These are phyloP conservation scores for Aquilaria sinensis DNA, from an alignment of 345 rosid genomes.

Conservation along the genomic window DNA sequence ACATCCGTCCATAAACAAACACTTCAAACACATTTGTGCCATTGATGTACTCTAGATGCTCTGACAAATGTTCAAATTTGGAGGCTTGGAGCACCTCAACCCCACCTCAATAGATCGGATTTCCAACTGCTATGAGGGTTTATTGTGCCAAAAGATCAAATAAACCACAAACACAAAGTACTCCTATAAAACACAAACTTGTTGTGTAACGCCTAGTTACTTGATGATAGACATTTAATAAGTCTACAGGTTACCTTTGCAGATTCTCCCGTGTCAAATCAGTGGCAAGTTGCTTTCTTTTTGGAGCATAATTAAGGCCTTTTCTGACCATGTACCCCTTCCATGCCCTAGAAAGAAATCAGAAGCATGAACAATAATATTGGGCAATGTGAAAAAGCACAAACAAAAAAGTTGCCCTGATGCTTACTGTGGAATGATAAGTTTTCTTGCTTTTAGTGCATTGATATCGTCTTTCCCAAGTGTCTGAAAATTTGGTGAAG, in stretches of 20 bases:
- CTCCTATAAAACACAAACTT: too few relatives aligned
- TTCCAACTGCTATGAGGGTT: too few relatives aligned
- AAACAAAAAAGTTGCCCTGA: slow-evolving; percentile 7
- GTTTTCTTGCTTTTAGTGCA: slow-evolving; percentile 75
- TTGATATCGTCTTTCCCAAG: slow-evolving; percentile 48
- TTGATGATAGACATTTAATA: not conserved
- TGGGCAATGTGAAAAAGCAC: not conserved
- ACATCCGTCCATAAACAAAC: too few relatives aligned
- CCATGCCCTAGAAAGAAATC: slow-evolving; percentile 49
- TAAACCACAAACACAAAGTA: too few relatives aligned
- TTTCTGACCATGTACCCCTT: slow-evolving; percentile 69
- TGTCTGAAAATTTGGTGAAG: slow-evolving; percentile 29
- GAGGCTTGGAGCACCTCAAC: too few relatives aligned
- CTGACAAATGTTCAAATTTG: too few relatives aligned
- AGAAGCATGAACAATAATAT: not conserved
- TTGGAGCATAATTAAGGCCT: slow-evolving; percentile 82
- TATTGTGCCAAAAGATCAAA: too few relatives aligned
- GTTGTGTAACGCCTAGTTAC: too few relatives aligned
- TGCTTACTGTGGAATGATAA: slow-evolving; percentile 56
- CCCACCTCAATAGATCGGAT: too few relatives aligned
- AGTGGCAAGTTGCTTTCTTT: slow-evolving; percentile 66
- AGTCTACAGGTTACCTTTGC: slow-evolving; percentile 40
- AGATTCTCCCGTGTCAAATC: slow-evolving; percentile 91
- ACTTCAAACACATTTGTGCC: too few relatives aligned
- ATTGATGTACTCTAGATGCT: too few relatives aligned